phyloP scores from a whole-genome alignment of 345 rosid species.

The Heritiera littoralis region DNA sequence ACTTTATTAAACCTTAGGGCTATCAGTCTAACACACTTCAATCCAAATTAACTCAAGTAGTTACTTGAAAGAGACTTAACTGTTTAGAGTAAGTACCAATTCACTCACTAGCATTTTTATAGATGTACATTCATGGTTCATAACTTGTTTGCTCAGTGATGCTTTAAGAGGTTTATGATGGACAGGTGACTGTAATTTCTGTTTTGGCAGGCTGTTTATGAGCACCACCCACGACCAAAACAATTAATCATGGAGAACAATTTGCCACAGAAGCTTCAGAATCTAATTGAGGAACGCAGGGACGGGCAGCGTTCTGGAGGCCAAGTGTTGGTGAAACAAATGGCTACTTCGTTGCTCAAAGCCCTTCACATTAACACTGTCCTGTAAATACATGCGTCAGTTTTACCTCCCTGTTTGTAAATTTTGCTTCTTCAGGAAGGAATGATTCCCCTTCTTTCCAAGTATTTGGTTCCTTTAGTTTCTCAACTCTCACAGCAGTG shows the following conservation, averaged over 20 bases:
- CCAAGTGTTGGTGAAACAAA: constrained; percentile 93
- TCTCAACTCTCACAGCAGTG: not conserved
- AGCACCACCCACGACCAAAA: constrained; percentile 97
- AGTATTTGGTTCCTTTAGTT: not conserved
- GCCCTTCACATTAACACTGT: not conserved
- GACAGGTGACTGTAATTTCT: not conserved
- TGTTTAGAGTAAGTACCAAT: not conserved
- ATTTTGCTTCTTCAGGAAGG: constrained; percentile 14
- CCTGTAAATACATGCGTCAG: not conserved
- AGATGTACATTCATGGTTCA: not conserved
- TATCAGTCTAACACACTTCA: not conserved
- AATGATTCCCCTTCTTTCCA: not conserved
- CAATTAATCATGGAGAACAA: constrained; percentile 96
- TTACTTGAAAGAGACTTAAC: not conserved
- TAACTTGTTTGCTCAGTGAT: not conserved
- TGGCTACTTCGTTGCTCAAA: constrained; percentile 76
- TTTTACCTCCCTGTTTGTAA: constrained; percentile 9
- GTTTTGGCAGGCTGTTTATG: constrained; percentile 77
- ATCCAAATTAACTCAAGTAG: not conserved
- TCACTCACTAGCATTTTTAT: not conserved
- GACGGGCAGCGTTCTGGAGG: constrained; percentile 97
- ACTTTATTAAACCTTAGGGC: not conserved
- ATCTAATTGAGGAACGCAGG: constrained; percentile 91
- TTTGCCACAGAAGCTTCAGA: constrained; percentile 80
- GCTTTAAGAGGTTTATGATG: not conserved